Conservation (phyloP, 2,329 filamentous ascomycete genomes). For the Penicillium psychrosexuale region DNA sequence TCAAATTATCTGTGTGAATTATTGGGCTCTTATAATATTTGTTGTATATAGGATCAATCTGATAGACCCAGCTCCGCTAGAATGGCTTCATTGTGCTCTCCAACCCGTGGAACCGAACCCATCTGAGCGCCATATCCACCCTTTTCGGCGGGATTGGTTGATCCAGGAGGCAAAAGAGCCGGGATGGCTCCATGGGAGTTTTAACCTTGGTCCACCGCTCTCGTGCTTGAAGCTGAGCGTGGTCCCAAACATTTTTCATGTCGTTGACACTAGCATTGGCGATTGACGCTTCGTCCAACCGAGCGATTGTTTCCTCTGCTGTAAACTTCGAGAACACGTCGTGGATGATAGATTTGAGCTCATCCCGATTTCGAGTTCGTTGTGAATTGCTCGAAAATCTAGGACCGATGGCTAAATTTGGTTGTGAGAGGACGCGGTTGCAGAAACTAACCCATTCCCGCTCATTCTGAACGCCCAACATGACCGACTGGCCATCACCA, state of each 20-base stretch:
- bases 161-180: slow-evolving; percentile 51
- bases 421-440: slow-evolving; percentile 44
- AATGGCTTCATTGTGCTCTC: slow-evolving; percentile 51
- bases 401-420: slow-evolving; percentile 44
- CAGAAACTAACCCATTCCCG: slow-evolving; percentile 55
- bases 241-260: slow-evolving; percentile 55
- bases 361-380: slow-evolving; percentile 48
- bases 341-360: slow-evolving; percentile 48
- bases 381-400: slow-evolving; percentile 50
- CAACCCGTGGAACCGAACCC: slow-evolving; percentile 47
- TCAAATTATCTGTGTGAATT: not conserved
- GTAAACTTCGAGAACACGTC: slow-evolving; percentile 41
- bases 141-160: slow-evolving; percentile 27
- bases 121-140: slow-evolving; percentile 23
- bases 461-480: slow-evolving; percentile 59
- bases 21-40: not conserved
- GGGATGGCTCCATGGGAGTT: slow-evolving; percentile 47
- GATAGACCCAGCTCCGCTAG: slow-evolving; percentile 43
- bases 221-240: slow-evolving; percentile 53
- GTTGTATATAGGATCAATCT: not conserved
- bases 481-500: slow-evolving; percentile 49
- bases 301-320: slow-evolving; percentile 42
- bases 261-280: slow-evolving; percentile 57
- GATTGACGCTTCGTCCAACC: slow-evolving; percentile 50
- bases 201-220: slow-evolving; percentile 52